Evolutionary conservation across 345 rosid species (phyloP).

Genomic region (Gossypium rotundifolium): DNA sequence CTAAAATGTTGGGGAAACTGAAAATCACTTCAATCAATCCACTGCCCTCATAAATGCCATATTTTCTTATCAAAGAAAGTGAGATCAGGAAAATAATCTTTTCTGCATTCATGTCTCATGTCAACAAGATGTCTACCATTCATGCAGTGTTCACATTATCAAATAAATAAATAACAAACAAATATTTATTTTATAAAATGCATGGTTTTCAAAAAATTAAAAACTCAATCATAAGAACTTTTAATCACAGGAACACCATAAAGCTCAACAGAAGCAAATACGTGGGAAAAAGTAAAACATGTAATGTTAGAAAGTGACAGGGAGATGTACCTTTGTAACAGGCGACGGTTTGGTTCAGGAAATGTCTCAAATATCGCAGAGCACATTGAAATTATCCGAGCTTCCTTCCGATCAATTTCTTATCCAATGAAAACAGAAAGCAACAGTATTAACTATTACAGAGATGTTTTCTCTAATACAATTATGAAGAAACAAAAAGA

Average conservation of each 20-base stretch:
- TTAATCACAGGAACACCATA: not conserved
- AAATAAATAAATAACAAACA: not conserved
- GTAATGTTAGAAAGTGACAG: not conserved
- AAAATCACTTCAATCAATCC: not conserved
- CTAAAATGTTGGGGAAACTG: not conserved
- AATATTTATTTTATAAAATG: not conserved
- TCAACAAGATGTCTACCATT: conserved; percentile 2
- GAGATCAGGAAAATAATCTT: not conserved
- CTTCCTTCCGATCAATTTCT: conserved; percentile 92
- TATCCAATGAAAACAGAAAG: conserved; percentile 16
- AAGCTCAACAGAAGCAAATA: not conserved
- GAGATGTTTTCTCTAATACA: not conserved
- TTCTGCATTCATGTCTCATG: not conserved
- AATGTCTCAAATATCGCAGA: conserved; percentile 86
- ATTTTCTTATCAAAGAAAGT: not conserved
- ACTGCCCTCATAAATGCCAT: not conserved
- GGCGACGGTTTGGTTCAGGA: conserved; percentile 96
- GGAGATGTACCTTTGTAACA: conserved; percentile 67
- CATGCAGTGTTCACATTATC: not conserved
- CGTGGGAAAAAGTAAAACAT: not conserved
- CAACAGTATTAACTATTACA: conserved; percentile 10
- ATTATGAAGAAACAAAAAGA: no score
- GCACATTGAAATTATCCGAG: conserved; percentile 73
- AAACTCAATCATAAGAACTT: not conserved
- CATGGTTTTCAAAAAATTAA: not conserved